These are phyloP conservation scores for Chaetothyriales sp. DNA, from an alignment of 2,329 filamentous ascomycete species.

Conservation along the genomic window DNA sequence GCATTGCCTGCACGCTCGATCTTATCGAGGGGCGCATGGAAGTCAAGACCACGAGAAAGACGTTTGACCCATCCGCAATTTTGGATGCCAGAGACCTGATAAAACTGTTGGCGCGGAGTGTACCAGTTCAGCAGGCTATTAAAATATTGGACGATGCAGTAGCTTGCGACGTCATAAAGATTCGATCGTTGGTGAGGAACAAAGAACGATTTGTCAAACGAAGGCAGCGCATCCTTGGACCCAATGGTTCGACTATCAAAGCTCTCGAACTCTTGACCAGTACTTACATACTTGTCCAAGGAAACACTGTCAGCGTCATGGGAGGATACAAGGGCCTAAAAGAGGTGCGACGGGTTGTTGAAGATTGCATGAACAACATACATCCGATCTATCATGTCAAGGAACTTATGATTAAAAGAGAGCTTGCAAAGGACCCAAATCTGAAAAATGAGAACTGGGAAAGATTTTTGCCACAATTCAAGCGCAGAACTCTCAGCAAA, in stretches of 20 bases:
- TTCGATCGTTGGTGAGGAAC: constrained; percentile 74
- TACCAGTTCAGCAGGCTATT: constrained; percentile 81
- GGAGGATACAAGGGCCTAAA: constrained; percentile 87
- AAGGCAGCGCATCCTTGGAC: constrained; percentile 80
- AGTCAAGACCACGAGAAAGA: constrained; percentile 85
- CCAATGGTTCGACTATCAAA: constrained; percentile 82
- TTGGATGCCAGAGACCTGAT: constrained; percentile 90
- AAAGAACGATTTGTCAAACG: constrained; percentile 95
- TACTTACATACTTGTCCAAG: constrained; percentile 90
- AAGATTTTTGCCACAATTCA: constrained; percentile 91
- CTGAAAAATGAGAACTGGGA: constrained; percentile 87
- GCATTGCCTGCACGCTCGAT: constrained; percentile 84
- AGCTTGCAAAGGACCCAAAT: constrained; percentile 77
- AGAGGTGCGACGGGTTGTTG: constrained; percentile 74
- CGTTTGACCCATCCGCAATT: constrained; percentile 81
- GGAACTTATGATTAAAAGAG: constrained; percentile 84
- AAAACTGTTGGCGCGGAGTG: constrained; percentile 78
- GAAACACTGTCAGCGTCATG: constrained; percentile 88
- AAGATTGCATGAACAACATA: constrained; percentile 94
- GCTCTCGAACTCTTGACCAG: constrained; percentile 82
- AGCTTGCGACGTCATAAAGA: constrained; percentile 93
- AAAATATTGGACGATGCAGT: constrained; percentile 88
- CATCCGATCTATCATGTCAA: constrained; percentile 90
- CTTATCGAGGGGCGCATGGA: constrained; percentile 94
- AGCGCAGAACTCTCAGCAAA: constrained; percentile 79